phyloP scores from a whole-genome alignment of 2,329 filamentous ascomycete species.

The Hypoxylon sp. region DNA sequence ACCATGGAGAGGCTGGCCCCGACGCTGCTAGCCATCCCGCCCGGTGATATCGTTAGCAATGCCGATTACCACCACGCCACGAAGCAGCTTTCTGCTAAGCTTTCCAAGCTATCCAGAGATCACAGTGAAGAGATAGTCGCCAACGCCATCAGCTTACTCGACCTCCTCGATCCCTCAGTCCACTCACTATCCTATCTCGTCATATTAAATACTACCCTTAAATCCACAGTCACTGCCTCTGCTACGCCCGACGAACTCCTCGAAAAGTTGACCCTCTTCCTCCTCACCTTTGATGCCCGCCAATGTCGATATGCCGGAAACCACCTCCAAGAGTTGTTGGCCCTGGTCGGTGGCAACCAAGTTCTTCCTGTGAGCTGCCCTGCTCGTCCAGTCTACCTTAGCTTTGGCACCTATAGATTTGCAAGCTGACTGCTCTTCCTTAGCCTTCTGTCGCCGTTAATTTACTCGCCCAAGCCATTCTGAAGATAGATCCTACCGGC shows the following conservation, averaged over 20 bases:
- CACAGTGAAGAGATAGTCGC: conserved; percentile 44
- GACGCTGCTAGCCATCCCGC: conserved; percentile 54
- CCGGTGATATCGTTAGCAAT: conserved; percentile 40
- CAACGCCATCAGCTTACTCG: conserved; percentile 51
- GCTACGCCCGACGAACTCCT: conserved; percentile 44
- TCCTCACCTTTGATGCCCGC: conserved; percentile 57
- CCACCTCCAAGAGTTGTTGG: conserved; percentile 55
- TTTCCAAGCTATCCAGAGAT: conserved; percentile 51
- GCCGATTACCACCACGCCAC: conserved; percentile 53
- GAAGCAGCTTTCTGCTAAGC: conserved; percentile 48
- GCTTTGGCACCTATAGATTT: not conserved
- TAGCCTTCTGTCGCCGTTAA: conserved; percentile 58
- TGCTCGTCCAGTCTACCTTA: not conserved
- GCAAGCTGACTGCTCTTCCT: conserved; percentile 6
- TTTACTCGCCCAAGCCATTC: conserved; percentile 60
- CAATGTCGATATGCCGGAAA: conserved; percentile 61
- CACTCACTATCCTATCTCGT: conserved; percentile 62
- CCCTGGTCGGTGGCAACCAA: conserved; percentile 49
- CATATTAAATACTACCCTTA: conserved; percentile 54
- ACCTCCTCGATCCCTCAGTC: conserved; percentile 56
- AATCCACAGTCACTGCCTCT: conserved; percentile 45
- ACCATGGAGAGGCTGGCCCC: conserved; percentile 50
- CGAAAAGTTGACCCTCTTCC: conserved; percentile 54
- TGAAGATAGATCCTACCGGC: conserved; percentile 71
- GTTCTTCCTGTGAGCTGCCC: conserved; percentile 44